phyloP scores from a whole-genome alignment of 2,329 filamentous ascomycete species.

The Teratosphaeria nubilosa region DNA sequence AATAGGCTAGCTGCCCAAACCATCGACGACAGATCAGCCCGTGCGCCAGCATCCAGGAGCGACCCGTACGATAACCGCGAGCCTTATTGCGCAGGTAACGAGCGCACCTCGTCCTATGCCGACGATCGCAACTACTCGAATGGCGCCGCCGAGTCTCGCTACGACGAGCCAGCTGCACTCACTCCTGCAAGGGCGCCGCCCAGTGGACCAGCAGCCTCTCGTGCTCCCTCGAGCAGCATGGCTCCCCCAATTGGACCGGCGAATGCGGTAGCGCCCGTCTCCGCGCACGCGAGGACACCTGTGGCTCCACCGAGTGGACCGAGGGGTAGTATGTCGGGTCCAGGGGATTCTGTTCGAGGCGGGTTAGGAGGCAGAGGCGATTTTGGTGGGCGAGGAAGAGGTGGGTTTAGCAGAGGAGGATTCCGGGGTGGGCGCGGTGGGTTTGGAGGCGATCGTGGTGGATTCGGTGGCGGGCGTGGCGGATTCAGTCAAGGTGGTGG shows the following conservation, averaged over 20 bases:
- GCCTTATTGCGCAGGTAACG: conserved; percentile 19
- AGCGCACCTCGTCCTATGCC: conserved; percentile 6
- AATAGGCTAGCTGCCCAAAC: conserved; percentile 37
- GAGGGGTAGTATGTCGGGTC: conserved; percentile 7
- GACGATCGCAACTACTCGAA: conserved; percentile 20
- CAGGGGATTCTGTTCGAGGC: conserved; percentile 10
- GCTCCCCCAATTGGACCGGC: conserved; percentile 26
- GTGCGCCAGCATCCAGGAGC: conserved; percentile 13
- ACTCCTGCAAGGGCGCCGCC: conserved; percentile 21
- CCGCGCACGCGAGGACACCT: conserved; percentile 13
- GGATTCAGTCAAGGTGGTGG: conserved; percentile 6
- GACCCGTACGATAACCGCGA: conserved; percentile 17
- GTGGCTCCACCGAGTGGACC: conserved; percentile 21
- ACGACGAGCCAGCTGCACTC: conserved; percentile 18
- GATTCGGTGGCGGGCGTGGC: conserved; percentile 20
- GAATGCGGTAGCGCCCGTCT: conserved; percentile 11
- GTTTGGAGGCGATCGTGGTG: conserved; percentile 19
- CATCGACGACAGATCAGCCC: conserved; percentile 20
- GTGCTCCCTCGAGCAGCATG: conserved; percentile 11
- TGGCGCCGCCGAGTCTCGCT: conserved; percentile 14
- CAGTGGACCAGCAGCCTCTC: conserved; percentile 19
- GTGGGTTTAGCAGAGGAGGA: conserved; percentile 27
- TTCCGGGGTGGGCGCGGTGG: conserved; percentile 13
- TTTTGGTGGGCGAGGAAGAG: conserved; percentile 15
- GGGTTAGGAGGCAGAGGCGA: conserved; percentile 11